Conservation (phyloP, 768 basidiomycete genomes). For the Macrolepiota albuminosa region DNA sequence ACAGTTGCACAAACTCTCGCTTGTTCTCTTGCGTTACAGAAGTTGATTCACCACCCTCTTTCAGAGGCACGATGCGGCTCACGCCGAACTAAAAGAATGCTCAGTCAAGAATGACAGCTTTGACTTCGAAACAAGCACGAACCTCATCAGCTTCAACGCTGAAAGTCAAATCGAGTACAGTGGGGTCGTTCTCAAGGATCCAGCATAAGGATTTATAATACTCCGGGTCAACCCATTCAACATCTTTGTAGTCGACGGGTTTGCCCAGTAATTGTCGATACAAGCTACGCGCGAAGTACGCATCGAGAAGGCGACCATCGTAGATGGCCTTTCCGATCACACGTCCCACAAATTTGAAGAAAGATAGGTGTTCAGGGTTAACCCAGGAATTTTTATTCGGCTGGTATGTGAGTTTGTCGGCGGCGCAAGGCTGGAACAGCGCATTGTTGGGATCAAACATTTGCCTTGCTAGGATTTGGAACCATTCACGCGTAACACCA, state of each 20-base stretch:
- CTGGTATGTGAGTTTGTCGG: conserved; percentile 92
- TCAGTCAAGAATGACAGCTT: conserved; percentile 2
- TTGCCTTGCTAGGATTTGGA: conserved; percentile 94
- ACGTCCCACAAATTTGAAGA: conserved; percentile 98
- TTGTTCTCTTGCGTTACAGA: conserved; percentile 96
- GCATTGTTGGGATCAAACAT: conserved; percentile 99
- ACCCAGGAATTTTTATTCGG: conserved; percentile 92
- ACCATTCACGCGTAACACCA: conserved; percentile 97
- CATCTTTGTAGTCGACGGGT: conserved; percentile 91
- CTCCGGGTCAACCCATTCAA: conserved; percentile 97
- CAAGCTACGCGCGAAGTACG: conserved; percentile 95
- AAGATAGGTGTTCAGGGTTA: conserved; percentile 92
- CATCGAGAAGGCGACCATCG: conserved; percentile 92
- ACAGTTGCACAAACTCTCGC: conserved; percentile 91
- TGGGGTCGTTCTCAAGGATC: conserved; percentile 97
- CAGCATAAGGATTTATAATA: conserved; percentile 98
- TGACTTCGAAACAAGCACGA: conserved; percentile 16
- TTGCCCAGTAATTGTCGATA: conserved; percentile 94
- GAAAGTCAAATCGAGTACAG: conserved; percentile 82
- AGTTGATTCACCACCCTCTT: conserved; percentile 76
- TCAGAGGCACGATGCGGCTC: conserved; percentile 82
- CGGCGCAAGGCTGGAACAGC: conserved; percentile 96
- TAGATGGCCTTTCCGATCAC: conserved; percentile 98
- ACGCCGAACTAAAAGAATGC: conserved; percentile 69
- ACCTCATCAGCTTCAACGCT: conserved; percentile 96